A percentile compares a stretch with the other conserved stretches of the same genome.
These are phyloP conservation scores for Trichoderma sp. DNA, from an alignment of 2,329 filamentous ascomycete species.

Conservation along the genomic window DNA sequence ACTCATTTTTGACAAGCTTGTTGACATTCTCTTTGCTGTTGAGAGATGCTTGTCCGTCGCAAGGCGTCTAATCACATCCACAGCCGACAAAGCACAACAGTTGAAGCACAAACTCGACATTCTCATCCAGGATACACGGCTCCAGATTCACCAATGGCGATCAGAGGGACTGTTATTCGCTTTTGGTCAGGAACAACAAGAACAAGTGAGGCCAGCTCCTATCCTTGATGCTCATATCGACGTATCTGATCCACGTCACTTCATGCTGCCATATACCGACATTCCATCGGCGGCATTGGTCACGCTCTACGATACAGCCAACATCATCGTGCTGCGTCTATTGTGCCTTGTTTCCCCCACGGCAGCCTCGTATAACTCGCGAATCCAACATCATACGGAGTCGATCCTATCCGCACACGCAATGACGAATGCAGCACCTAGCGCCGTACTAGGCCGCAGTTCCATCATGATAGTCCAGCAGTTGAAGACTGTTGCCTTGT, in stretches of 20 bases:
- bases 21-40: constrained; percentile 41
- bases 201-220: neutral
- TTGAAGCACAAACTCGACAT: neutral
- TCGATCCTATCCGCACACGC: constrained; percentile 15
- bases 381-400: constrained; percentile 6
- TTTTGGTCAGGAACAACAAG: neutral
- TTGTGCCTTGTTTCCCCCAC: neutral
- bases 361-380: neutral
- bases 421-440: neutral
- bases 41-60: constrained; percentile 16
- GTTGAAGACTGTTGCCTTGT: constrained; percentile 21
- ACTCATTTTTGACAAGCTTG: constrained; percentile 46
- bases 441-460: constrained; percentile 9
- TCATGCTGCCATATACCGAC: neutral
- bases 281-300: constrained; percentile 11
- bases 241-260: neutral
- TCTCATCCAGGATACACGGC: neutral
- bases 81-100: neutral
- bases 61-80: neutral
- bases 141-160: neutral
- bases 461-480: constrained; percentile 24
- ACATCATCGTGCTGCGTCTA: constrained; percentile 11
- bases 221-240: neutral
- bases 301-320: constrained; percentile 21
- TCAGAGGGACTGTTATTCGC: neutral